These are phyloP conservation scores for Alternaria sp. DNA, from an alignment of 2,329 filamentous ascomycete genomes.

Conservation along the genomic window DNA sequence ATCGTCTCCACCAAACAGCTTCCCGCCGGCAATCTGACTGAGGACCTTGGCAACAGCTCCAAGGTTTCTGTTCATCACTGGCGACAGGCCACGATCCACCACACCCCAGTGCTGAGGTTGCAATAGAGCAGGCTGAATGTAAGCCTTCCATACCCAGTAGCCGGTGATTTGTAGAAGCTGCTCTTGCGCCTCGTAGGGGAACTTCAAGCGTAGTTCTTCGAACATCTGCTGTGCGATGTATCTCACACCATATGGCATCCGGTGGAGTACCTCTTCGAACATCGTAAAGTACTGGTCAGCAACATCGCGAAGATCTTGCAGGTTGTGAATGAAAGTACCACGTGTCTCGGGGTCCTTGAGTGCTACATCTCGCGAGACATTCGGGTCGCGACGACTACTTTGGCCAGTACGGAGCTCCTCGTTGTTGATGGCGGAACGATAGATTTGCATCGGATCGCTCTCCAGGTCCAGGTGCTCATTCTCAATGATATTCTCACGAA, in stretches of 20 bases:
- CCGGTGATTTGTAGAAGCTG: slow-evolving; percentile 82
- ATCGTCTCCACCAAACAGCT: slow-evolving; percentile 91
- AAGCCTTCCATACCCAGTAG: slow-evolving; percentile 93
- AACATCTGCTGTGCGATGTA: slow-evolving; percentile 89
- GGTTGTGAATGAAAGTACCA: slow-evolving; percentile 89
- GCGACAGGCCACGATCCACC: slow-evolving; percentile 85
- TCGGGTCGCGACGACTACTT: slow-evolving; percentile 78
- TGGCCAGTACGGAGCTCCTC: slow-evolving; percentile 92
- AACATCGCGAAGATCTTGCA: slow-evolving; percentile 92
- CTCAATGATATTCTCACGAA: slow-evolving; percentile 91
- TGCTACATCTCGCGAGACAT: slow-evolving; percentile 90
- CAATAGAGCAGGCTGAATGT: slow-evolving; percentile 87
- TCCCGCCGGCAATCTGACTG: slow-evolving; percentile 84
- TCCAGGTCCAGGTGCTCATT: slow-evolving; percentile 90
- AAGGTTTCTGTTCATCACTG: slow-evolving; percentile 91
- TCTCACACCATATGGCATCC: slow-evolving; percentile 91
- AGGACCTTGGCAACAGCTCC: slow-evolving; percentile 91
- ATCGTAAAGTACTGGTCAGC: slow-evolving; percentile 86
- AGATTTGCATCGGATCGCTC: slow-evolving; percentile 97
- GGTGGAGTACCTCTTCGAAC: slow-evolving; percentile 81
- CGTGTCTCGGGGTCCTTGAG: slow-evolving; percentile 94
- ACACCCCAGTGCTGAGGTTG: slow-evolving; percentile 93
- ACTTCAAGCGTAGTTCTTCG: slow-evolving; percentile 75
- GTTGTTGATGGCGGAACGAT: slow-evolving; percentile 93
- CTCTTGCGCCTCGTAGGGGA: slow-evolving; percentile 78